Conservation (phyloP, 305 asterid species). For the Ajuga reptans region DNA sequence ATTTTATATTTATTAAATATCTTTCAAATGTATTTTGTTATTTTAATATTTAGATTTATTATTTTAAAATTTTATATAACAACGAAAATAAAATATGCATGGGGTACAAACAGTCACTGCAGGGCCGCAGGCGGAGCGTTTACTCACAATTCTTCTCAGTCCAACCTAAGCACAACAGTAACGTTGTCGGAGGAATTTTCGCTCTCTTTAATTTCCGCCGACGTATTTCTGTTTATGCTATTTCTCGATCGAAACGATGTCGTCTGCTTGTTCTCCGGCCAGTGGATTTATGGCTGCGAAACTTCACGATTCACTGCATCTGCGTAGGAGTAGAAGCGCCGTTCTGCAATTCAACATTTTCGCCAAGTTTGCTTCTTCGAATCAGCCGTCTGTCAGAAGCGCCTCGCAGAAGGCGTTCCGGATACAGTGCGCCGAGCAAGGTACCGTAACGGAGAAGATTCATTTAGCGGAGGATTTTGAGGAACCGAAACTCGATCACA, state of each 20-base stretch:
- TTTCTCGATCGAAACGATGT: slow-evolving; percentile 20
- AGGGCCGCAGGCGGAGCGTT: no score
- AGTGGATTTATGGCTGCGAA: slow-evolving; percentile 20
- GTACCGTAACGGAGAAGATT: slow-evolving; percentile 18
- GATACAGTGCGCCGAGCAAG: slow-evolving; percentile 36
- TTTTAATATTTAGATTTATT: no score
- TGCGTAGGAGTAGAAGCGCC: slow-evolving; percentile 20
- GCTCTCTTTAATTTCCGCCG: neutral
- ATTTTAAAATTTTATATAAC: no score
- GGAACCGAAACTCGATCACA: slow-evolving; percentile 30
- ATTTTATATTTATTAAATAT: neutral
- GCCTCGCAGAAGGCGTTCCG: slow-evolving; percentile 7
- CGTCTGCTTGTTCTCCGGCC: slow-evolving; percentile 19
- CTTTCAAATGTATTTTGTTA: neutral
- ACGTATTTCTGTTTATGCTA: neutral
- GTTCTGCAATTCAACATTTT: slow-evolving; percentile 17
- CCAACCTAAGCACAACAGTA: slow-evolving; percentile 9
- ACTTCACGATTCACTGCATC: slow-evolving; percentile 19
- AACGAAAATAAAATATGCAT: no score
- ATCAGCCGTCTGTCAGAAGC: slow-evolving; percentile 17
- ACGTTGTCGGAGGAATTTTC: neutral
- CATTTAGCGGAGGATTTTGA: slow-evolving; percentile 19
- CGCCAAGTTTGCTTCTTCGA: slow-evolving; percentile 25
- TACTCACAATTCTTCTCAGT: neutral
- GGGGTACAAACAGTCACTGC: no score